phyloP scores from a whole-genome alignment of 75 land plant genomes.

The Gnetum montanum region DNA sequence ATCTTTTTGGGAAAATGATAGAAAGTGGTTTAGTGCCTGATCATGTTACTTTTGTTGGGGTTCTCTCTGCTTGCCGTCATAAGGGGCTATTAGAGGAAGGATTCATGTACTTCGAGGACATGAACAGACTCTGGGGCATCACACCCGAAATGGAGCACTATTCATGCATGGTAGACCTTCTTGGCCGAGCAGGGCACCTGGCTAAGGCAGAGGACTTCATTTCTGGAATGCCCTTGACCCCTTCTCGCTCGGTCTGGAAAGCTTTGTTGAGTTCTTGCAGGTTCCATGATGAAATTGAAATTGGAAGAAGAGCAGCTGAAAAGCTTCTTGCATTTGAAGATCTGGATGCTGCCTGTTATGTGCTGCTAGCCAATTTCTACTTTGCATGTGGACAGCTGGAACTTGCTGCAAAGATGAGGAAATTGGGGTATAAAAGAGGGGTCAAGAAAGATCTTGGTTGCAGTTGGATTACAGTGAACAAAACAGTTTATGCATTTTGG shows the following conservation, averaged over 20 bases:
- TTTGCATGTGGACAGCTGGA: conserved; percentile 38
- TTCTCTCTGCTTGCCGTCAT: conserved; percentile 71
- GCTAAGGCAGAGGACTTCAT: conserved; percentile 42
- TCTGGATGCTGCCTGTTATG: conserved; percentile 37
- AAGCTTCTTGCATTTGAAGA: conserved; percentile 43
- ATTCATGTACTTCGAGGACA: conserved; percentile 25
- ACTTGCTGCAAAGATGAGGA: conserved; percentile 30
- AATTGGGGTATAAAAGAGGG: conserved; percentile 29
- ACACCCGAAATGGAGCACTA: conserved; percentile 45
- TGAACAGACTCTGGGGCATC: conserved; percentile 32
- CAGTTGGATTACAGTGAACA: conserved; percentile 47
- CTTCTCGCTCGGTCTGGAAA: conserved; percentile 51
- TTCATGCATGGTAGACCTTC: conserved; percentile 59
- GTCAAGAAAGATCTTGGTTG: conserved; percentile 56
- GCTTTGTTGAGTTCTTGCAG: conserved; percentile 60
- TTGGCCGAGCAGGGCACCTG: conserved; percentile 44
- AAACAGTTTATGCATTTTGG: conserved; percentile 38
- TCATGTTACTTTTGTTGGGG: conserved; percentile 52
- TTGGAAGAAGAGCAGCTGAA: conserved; percentile 46
- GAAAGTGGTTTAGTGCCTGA: conserved; percentile 29
- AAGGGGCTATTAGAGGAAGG: conserved; percentile 42
- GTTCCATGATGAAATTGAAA: conserved; percentile 29
- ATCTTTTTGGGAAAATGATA: conserved; percentile 49
- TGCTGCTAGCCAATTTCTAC: conserved; percentile 57
- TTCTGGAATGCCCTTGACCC: conserved; percentile 30